Percentiles rank a stretch among this genome's conserved stretches.
phyloP scores from a whole-genome alignment of 2,329 filamentous ascomycete genomes.

The Verticillium nonalfalfae region DNA sequence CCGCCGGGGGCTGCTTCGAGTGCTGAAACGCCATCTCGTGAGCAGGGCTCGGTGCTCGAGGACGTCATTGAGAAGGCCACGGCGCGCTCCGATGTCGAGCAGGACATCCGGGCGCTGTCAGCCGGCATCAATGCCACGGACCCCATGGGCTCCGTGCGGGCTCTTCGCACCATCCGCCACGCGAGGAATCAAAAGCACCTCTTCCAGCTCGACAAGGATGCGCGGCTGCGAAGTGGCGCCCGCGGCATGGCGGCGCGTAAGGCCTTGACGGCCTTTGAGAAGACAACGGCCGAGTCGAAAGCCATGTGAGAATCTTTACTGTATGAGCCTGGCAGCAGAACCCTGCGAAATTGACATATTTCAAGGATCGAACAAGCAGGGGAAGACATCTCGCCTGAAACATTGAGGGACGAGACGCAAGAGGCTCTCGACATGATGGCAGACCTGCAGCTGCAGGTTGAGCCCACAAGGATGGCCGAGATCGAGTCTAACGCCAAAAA shows the following conservation, averaged over 20 bases:
- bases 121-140: conserved; percentile 53
- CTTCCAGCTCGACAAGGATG: conserved; percentile 67
- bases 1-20: conserved; percentile 7
- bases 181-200: conserved; percentile 56
- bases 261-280: conserved; percentile 62
- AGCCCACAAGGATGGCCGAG: conserved; percentile 56
- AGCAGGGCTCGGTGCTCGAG: conserved; percentile 49
- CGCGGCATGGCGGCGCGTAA: conserved; percentile 73
- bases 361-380: conserved; percentile 42
- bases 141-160: conserved; percentile 49
- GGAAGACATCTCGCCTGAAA: conserved; percentile 48
- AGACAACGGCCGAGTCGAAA: conserved; percentile 52
- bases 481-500: conserved; percentile 60
- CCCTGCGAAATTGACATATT: background rate
- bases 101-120: conserved; percentile 57
- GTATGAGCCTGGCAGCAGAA: background rate
- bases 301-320: conserved; percentile 31
- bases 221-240: conserved; percentile 66
- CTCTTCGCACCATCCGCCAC: conserved; percentile 56
- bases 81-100: conserved; percentile 48
- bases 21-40: conserved; percentile 9
- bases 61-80: conserved; percentile 60
- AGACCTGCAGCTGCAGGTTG: conserved; percentile 61
- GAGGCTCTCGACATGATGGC: conserved; percentile 64
- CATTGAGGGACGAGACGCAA: conserved; percentile 59